phyloP scores from a whole-genome alignment of 768 basidiomycete species.

The Pholiota microspora region DNA sequence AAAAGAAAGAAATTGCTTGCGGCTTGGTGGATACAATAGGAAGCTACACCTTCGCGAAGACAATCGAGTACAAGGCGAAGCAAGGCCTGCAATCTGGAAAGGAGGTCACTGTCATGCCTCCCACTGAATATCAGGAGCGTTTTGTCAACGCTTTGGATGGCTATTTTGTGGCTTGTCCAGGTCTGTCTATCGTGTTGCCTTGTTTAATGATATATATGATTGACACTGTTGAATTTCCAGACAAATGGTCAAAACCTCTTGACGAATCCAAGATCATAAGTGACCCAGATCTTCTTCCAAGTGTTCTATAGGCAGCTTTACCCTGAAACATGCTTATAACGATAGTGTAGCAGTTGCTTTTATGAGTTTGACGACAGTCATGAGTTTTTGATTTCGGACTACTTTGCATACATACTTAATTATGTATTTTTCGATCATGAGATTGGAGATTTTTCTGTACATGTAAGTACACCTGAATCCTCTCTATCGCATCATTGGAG shows the following conservation, averaged over 20 bases:
- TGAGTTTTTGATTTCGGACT: no score
- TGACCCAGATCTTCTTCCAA: constrained; percentile 39
- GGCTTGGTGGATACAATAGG: constrained; percentile 87
- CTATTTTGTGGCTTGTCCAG: constrained; percentile 79
- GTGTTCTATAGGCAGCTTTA: constrained; percentile 26
- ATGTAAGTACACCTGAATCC: no score
- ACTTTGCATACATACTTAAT: no score
- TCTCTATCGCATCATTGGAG: no score
- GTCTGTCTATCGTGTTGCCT: constrained; percentile 31
- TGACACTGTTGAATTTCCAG: constrained; percentile 19
- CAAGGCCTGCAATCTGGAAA: constrained; percentile 65
- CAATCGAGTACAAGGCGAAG: constrained; percentile 84
- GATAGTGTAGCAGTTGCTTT: no score
- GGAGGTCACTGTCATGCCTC: constrained; percentile 79
- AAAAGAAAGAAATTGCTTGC: constrained; percentile 65
- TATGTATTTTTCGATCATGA: no score
- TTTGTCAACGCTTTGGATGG: constrained; percentile 70
- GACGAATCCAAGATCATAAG: constrained; percentile 37
- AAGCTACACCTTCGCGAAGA: constrained; percentile 84
- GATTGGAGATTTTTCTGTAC: no score
- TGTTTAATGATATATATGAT: background rate
- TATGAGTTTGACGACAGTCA: no score
- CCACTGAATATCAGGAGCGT: constrained; percentile 74
- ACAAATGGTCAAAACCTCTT: constrained; percentile 49
- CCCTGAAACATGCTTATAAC: background rate